Evolutionary conservation across 768 basidiomycete species (phyloP).

Genomic region (Amanita pallidorosea): DNA sequence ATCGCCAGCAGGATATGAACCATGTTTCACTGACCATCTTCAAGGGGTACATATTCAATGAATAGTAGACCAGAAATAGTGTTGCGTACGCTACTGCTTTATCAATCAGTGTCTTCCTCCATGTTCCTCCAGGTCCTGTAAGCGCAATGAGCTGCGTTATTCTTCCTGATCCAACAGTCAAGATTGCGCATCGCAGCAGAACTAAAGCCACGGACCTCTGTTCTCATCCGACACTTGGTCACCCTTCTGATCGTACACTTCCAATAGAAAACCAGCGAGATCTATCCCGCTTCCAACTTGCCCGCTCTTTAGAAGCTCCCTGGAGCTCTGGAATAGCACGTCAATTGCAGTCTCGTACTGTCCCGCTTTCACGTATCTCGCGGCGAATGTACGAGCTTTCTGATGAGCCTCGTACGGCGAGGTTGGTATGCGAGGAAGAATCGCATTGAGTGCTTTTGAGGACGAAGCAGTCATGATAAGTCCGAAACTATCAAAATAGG

Average conservation of each 20-base stretch:
- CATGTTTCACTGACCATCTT: constrained; percentile 81
- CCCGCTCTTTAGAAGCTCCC: constrained; percentile 79
- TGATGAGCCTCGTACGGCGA: constrained; percentile 94
- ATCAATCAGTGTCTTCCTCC: constrained; percentile 88
- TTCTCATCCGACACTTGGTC: constrained; percentile 69
- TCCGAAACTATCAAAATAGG: not conserved
- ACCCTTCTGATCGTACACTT: constrained; percentile 70
- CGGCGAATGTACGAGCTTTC: constrained; percentile 91
- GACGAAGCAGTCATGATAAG: constrained; percentile 24
- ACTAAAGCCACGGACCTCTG: constrained; percentile 45
- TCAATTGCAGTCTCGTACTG: constrained; percentile 85
- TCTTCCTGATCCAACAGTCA: constrained; percentile 42
- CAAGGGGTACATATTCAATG: constrained; percentile 10
- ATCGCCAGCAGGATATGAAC: constrained; percentile 80
- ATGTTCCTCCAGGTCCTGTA: constrained; percentile 65
- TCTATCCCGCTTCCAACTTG: constrained; percentile 90
- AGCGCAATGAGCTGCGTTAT: constrained; percentile 89
- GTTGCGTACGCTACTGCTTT: constrained; percentile 65
- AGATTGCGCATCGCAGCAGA: not conserved
- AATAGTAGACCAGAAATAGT: not conserved
- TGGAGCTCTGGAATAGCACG: constrained; percentile 83
- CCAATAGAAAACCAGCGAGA: constrained; percentile 67
- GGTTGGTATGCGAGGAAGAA: constrained; percentile 57
- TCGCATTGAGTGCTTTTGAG: constrained; percentile 61
- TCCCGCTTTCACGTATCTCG: constrained; percentile 71